Base-by-base conservation (phyloP, 2,329 filamentous ascomycete species). In the Sordariomycetes sp. region DNA sequence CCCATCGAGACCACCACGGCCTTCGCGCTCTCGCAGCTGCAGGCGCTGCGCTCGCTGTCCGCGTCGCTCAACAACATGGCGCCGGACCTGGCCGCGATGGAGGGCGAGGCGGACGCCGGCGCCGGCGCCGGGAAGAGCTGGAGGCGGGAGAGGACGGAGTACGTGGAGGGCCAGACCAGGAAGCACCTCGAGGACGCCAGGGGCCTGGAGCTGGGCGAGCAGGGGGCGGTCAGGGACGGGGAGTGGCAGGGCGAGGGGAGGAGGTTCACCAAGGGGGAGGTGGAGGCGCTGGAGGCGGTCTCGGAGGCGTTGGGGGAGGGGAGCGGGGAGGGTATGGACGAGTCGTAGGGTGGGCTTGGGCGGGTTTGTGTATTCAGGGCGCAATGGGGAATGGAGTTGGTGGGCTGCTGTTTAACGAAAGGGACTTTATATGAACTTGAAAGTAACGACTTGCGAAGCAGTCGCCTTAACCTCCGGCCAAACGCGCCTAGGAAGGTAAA, bases 21-120 rank as follows among this genome's bases (percentile, higher is more conserved):
- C 18, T 96, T 97, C 69, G 85, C 89, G 0, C 78, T 95, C 22
- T 88, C 87, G 2, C 93, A 97, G 68, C 77, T 97, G 22, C 89
- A 90, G 32, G 84, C 90, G 0, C 76, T 99, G 53, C 85, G 89
- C 60, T 75, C 83, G 8, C 76, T 95, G 24, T 82, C 79, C 2
- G 69, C 71, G 3, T 76, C 76, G 8, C 75, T 96, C 54, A 77
- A 82, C 11, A 79, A 81, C 14, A 74, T 96, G 40, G 76, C 85
- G 61, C 84, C 88, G 0, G 83, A 86, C 60, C 73, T 95, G 32
- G 70, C 57, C 53, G 51, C 58, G 32, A 55, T 54, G 61, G 59
- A 61, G 14, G 61, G 63, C 1, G 66, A 71, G 3, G 68, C 69
- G 32, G 67, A 25, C 11, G 50, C 76, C n/a, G 54, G 25, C 35